Evolutionary conservation across 208 protist species (phyloP).

Genomic region (Acanthamoeba triangularis): DNA sequence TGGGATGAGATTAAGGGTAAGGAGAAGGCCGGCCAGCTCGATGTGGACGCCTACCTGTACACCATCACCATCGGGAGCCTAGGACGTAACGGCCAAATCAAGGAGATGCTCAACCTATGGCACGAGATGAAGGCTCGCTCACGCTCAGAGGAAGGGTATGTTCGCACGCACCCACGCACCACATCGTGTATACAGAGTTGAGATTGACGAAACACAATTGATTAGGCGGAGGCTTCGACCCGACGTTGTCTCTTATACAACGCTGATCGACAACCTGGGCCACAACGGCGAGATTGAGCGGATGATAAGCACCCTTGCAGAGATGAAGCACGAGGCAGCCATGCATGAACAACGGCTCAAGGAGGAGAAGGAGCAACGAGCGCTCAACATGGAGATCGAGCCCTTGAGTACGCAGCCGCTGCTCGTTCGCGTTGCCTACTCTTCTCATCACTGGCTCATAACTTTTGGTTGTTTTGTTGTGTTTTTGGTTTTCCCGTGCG

Average conservation of each 20-base stretch:
- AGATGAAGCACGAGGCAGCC: background rate
- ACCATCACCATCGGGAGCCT: background rate
- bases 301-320: background rate
- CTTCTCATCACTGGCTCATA: background rate
- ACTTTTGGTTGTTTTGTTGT: too few relatives aligned
- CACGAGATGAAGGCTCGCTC: conserved; percentile 13
- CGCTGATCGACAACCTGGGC: conserved; percentile 15
- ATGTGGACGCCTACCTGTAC: conserved; percentile 9
- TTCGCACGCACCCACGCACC: background rate
- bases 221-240: background rate
- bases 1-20: background rate
- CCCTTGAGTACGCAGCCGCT: background rate
- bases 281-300: background rate
- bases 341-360: background rate
- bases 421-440: background rate
- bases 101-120: background rate
- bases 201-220: background rate
- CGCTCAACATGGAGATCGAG: conserved; percentile 18
- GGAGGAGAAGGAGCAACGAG: background rate
- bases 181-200: background rate
- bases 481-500: background rate
- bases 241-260: background rate
- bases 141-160: background rate
- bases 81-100: background rate
- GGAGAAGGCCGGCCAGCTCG: background rate